Conservation (phyloP, 345 rosid species). For the Nasturtium officinale region DNA sequence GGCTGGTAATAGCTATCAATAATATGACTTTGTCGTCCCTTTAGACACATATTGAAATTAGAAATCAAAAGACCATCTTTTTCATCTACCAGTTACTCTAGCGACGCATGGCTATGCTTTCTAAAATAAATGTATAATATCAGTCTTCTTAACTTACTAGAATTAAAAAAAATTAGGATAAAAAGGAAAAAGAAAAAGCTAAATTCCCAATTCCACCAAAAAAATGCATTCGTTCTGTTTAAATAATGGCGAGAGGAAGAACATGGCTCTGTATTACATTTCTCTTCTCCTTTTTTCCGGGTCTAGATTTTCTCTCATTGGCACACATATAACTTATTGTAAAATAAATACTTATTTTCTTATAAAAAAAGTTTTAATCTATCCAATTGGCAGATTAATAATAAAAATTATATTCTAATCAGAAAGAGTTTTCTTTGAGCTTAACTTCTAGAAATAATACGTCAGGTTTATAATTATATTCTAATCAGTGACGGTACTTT, state of each 20-base stretch:
- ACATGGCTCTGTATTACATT: conserved; percentile 15
- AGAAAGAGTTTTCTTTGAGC: not conserved
- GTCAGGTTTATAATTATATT: not conserved
- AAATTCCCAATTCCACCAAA: conserved; percentile 22
- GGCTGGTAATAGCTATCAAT: not conserved
- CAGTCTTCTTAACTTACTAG: not conserved
- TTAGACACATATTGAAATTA: not conserved
- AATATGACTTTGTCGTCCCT: not conserved
- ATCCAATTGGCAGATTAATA: conserved; percentile 2
- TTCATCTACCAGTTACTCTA: not conserved
- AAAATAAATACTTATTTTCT: not conserved
- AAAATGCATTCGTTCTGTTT: conserved; percentile 32
- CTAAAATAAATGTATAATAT: not conserved
- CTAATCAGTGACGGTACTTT: not conserved
- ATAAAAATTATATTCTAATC: not conserved
- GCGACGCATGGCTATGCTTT: conserved; percentile 28
- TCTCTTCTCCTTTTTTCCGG: not conserved
- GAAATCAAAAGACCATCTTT: conserved; percentile 10
- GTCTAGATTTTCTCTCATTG: not conserved
- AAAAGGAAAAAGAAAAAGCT: not conserved
- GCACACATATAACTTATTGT: not conserved
- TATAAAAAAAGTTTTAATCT: not conserved
- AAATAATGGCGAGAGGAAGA: conserved; percentile 46
- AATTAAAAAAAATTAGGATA: not conserved
- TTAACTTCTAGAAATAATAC: not conserved